A percentile compares a stretch with the other conserved stretches of the same genome.
phyloP scores from a whole-genome alignment of 169 alveolate genomes.

The Cryptosporidium ubiquitum region DNA sequence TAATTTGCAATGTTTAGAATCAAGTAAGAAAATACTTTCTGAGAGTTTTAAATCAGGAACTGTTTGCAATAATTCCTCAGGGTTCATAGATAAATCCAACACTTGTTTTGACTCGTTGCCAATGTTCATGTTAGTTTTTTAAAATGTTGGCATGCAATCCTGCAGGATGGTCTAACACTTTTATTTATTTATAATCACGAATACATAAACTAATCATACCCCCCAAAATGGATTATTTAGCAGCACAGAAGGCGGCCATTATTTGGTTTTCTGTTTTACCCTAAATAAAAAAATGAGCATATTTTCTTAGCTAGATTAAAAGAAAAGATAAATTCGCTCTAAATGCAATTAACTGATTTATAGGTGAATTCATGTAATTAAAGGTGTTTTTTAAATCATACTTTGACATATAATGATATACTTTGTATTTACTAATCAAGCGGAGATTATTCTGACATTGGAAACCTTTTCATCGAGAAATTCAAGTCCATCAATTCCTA shows the following conservation, averaged over 20 bases:
- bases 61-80: slow-evolving; percentile 45
- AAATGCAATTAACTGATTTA: too few species aligned
- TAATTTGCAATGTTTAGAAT: slow-evolving; percentile 10
- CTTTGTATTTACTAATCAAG: neutral
- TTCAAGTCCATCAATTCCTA: neutral
- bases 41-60: slow-evolving; percentile 56
- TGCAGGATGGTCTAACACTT: neutral
- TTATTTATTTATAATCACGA: neutral
- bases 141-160: neutral
- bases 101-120: neutral
- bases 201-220: neutral
- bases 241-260: neutral
- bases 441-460: neutral
- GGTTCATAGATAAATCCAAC: neutral
- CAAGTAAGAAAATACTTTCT: neutral
- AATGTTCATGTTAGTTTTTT: neutral
- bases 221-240: neutral
- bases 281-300: neutral
- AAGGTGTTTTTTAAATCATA: too few species aligned
- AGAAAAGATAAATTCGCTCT: neutral
- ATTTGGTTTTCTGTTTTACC: neutral
- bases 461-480: neutral
- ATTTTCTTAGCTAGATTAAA: neutral
- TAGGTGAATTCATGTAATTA: too few species aligned
- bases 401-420: neutral